Base-by-base conservation (phyloP, 768 basidiomycete species). In the Boletus sensibilis region DNA sequence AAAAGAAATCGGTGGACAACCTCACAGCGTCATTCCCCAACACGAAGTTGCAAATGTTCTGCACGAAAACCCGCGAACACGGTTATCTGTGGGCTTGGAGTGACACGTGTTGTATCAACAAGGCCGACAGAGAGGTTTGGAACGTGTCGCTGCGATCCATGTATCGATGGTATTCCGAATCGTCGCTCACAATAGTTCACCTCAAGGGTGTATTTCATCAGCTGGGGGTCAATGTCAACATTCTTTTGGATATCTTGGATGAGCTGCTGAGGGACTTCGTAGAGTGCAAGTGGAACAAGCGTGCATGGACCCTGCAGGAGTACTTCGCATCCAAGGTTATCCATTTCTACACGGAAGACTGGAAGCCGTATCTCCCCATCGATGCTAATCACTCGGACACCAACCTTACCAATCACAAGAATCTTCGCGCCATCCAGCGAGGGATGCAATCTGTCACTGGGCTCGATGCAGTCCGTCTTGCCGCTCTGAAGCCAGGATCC, bases 71-170 rank as follows among this genome's bases (percentile, higher is more conserved):
- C 6, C 37, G 1, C 14, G 46, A 60, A 0, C 42, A 54, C 7
- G 65, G 58, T 8, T 66, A 54, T 31, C 5, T 7, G n/a, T 66
- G 64, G 65, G 69, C 58, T 44, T 69, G 61, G 67, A 55, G 55
- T 1, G 67, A 68, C 21, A 67, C 68, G 0, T 64, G 60, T n/a
- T 69, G 68, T 29, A 67, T 69, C 25, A 63, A 69, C 53, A 68
- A 68, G 41, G 41, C 27, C 37, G 62, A 56, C 23, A 55, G 20
- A n/a, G 52, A 57, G 0, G 62, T 59, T 23, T 41, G 63, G 41
- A 43, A 51, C 25, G 25, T 53, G 44, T 62, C 68, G 3, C 52
- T 70, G 33, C 44, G 45, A 2, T 68, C 68, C 16, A 69, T 69
- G 68, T 70, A 59, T 42, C 39, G 25, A 38, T 70, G 68, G 68